Base-by-base conservation (phyloP, 164 flowering plant genomes). In the Echeveria elegans region DNA sequence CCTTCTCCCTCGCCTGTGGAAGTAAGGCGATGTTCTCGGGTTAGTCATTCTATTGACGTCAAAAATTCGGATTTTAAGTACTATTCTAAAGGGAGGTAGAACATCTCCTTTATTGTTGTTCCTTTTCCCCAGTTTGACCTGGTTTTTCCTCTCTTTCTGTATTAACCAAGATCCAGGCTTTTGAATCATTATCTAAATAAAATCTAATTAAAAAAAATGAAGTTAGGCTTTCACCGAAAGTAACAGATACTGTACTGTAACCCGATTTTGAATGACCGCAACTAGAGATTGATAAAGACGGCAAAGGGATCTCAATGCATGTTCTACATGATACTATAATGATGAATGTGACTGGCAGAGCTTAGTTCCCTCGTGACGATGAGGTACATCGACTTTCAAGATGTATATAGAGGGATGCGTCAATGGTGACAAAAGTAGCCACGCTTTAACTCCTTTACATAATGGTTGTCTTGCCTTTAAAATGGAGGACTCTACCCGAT, bases 371-470 rank as follows among this genome's bases (percentile, higher is more conserved):
- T 43, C 16, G 47, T 43, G 47, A 15, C 56, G 4, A 3, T 8
- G 24, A n/a, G 56, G 24, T 48, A 6, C 56, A n/a, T 48, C 2
- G 9, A 48, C 24, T 47, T 48, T 48, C 24, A 1, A 48, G 7
- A 2, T 21, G 23, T 41, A 1, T 41, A 1, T 48, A 48, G 56
- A n/a, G 24, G 24, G 11, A n/a, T 19, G 11, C 37, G 15, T 41
- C 47, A 48, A n/a, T 48, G 23, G 24, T n/a, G n/a, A 21, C 23
- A 6, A 48, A 48, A 48, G 56, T 21, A 48, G 24, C 56, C n/a
- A n/a, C 24, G 56, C 56, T 48, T 48, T 48, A 48, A 48, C 24
- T 21, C 24, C 56, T 48, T 48, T 48, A n/a, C 56, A n/a, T 48
- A n/a, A 48, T n/a, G 24, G 56, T 48, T 48, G 56, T 24, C 56